Base-by-base conservation (phyloP, 164 flowering plant species). In the Litsea cubeba region DNA sequence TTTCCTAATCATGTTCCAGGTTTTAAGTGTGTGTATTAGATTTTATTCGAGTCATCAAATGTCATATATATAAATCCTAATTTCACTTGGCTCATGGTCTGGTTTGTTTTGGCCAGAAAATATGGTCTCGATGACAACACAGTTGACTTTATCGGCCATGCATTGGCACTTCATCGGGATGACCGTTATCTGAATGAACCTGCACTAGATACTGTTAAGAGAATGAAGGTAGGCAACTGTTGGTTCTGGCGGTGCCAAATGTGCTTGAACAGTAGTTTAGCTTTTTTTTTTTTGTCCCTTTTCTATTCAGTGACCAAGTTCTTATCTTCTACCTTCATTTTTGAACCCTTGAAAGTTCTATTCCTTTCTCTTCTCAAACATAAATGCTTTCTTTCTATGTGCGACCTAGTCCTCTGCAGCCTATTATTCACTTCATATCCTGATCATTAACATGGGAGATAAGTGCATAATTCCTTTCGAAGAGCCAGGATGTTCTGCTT, bases 51-150 rank as follows among this genome's bases (percentile, higher is more conserved):
- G 60, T 8, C 8, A 7, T 40, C 46, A 40, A 40, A 8, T 20
- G 12, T 54, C 60, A 54, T 54, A 11, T 54, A 20, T 54, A 54
- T 17, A 54, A 54, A 20, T 30, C 49, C 17, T 25, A 17, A 24
- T n/a, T 12, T 63, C 15, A 25, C 23, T 63, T 12, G n/a, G 69
- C 68, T 50, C 18, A 65, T 65, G 49, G 4, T 65, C 11, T 65
- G 68, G 20, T 76, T 67, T 74, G 58, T 46, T 62, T 15, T 65
- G 18, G 28, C 20, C 89, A 95, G 97, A 50, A 95, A 95, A 79
- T 95, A 85, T 80, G 98, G 98, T 69, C 93, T 95, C 57, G 95
- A 90, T 86, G 97, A 93, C 76, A 88, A 92, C 85, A 93, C 97
- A 15, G 69, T 91, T 17, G 97, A 95, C 81, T 87, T 93, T 51